phyloP scores from a whole-genome alignment of 768 basidiomycete species.

The Boletus vinaceobasis region DNA sequence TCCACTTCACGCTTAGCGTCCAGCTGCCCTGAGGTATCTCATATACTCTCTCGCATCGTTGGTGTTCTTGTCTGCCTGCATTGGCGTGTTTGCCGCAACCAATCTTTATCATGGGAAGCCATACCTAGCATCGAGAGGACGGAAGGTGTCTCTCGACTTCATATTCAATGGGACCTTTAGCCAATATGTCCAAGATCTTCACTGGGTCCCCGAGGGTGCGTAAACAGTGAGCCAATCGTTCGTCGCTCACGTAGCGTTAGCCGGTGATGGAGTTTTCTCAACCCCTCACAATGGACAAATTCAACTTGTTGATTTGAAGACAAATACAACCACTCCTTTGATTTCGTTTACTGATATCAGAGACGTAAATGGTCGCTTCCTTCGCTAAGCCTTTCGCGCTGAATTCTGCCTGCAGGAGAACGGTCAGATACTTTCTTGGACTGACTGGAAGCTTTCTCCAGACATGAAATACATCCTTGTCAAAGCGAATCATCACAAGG shows the following conservation, averaged over 20 bases:
- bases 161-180: slow-evolving; percentile 89
- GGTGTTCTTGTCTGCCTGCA: slow-evolving; percentile 56
- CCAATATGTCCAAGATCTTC: slow-evolving; percentile 43
- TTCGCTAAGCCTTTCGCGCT: background rate
- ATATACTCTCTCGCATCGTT: slow-evolving; percentile 58
- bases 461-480: slow-evolving; percentile 90
- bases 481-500: slow-evolving; percentile 73
- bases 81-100: slow-evolving; percentile 76
- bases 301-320: slow-evolving; percentile 76
- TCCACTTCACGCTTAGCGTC: slow-evolving; percentile 34
- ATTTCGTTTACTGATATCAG: slow-evolving; percentile 56
- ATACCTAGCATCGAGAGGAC: slow-evolving; percentile 50
- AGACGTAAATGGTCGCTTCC: slow-evolving; percentile 46
- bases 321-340: slow-evolving; percentile 61
- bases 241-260: slow-evolving; percentile 40
- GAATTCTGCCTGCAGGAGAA: slow-evolving; percentile 42
- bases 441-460: slow-evolving; percentile 78
- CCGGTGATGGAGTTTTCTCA: slow-evolving; percentile 92
- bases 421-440: slow-evolving; percentile 49
- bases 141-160: slow-evolving; percentile 82
- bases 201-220: slow-evolving; percentile 93
- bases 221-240: background rate
- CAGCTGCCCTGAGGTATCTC: slow-evolving; percentile 57
- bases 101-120: slow-evolving; percentile 58
- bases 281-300: slow-evolving; percentile 59